A percentile compares a stretch with the other conserved stretches of the same genome.
Evolutionary conservation across 371 early-diverging fungal genomes (phyloP).

Genomic region (Globomyces sp.): DNA sequence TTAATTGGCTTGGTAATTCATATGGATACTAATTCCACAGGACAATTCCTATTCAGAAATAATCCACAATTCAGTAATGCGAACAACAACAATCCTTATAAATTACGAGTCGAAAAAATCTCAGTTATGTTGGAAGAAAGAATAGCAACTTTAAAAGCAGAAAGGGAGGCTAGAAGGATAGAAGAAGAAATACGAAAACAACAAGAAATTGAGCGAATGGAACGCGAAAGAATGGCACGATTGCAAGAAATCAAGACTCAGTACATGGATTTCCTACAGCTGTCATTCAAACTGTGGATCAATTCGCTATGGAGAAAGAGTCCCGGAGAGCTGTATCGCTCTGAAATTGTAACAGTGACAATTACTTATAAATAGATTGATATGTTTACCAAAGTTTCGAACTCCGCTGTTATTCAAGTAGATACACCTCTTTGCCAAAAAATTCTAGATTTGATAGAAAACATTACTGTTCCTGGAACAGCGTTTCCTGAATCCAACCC

Average conservation of each 20-base stretch:
- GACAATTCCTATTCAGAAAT: constrained; percentile 13
- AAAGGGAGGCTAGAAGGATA: not conserved
- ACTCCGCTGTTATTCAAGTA: constrained; percentile 2
- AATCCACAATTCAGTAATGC: not conserved
- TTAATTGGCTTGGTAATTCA: constrained; percentile 50
- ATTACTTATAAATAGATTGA: not conserved
- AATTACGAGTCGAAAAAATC: not conserved
- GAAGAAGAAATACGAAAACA: not conserved
- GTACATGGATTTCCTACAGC: constrained; percentile 4
- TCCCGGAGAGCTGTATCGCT: not conserved
- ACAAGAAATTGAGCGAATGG: not conserved
- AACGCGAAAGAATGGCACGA: constrained; percentile 9
- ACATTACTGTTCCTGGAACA: not conserved
- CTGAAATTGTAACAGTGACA: constrained; percentile 7
- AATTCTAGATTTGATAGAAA: not conserved
- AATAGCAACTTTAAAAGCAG: not conserved
- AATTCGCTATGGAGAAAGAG: constrained; percentile 11
- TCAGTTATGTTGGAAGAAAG: not conserved
- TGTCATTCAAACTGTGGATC: constrained; percentile 10
- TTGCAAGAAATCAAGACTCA: constrained; percentile 2
- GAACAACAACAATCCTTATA: not conserved
- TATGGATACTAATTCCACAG: not conserved
- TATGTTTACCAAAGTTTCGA: not conserved
- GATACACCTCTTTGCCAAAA: constrained; percentile 11
- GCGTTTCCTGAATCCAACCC: constrained; percentile 5